Evolutionary conservation across 306 rosid genomes (phyloP).

Genomic region (Astragalus membranaceus): DNA sequence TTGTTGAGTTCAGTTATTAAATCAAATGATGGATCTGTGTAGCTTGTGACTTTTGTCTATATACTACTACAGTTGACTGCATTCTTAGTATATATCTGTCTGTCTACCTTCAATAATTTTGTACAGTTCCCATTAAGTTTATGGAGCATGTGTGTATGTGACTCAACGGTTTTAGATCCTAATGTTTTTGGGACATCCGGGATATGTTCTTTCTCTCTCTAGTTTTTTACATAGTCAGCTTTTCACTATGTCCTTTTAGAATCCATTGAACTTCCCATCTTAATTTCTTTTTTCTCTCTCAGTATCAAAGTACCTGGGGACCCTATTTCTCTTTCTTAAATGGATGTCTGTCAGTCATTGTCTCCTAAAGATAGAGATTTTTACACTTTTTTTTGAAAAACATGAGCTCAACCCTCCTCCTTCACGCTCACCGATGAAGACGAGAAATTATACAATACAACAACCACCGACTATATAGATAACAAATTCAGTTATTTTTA

Average conservation of each 20-base stretch:
- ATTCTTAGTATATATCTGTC: conserved; percentile 3
- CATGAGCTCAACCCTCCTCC: conserved; percentile 34
- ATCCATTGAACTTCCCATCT: conserved; percentile 22
- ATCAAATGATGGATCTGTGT: conserved; percentile 11
- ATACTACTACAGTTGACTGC: conserved; percentile 14
- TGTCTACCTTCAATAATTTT: conserved; percentile 8
- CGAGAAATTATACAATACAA: conserved; percentile 15
- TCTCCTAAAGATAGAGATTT: conserved; percentile 46
- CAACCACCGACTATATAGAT: conserved; percentile 28
- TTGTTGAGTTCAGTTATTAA: conserved; percentile 13
- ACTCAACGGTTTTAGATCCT: conserved; percentile 27
- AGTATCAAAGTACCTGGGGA: conserved; percentile 31
- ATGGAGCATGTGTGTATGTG: conserved; percentile 18
- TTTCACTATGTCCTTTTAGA: conserved; percentile 29
- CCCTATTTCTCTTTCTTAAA: conserved; percentile 50
- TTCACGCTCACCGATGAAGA: conserved; percentile 20
- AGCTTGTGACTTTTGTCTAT: conserved; percentile 22
- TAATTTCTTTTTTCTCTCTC: conserved; percentile 16
- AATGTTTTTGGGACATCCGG: conserved; percentile 24
- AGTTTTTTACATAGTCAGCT: conserved; percentile 3
- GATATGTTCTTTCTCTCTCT: conserved; percentile 20
- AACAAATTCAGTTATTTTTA: conserved; percentile 16
- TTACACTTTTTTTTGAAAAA: too few species aligned
- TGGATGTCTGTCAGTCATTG: conserved; percentile 58
- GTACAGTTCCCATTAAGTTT: conserved; percentile 15